These are phyloP conservation scores for Delonix regia DNA, from an alignment of 306 rosid species.

Conservation along the genomic window DNA sequence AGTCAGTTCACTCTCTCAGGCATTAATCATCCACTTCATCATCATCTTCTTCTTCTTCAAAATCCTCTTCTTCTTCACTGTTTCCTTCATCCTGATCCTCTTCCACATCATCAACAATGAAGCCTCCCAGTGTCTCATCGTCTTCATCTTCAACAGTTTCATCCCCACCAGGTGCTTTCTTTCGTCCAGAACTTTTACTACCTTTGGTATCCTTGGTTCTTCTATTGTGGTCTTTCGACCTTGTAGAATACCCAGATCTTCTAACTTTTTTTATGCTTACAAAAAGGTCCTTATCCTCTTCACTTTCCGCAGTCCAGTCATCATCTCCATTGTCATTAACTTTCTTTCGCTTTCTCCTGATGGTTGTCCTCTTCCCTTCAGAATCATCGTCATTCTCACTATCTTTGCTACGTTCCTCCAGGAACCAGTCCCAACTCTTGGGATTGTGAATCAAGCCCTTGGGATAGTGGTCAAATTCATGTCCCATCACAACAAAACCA, in stretches of 20 bases:
- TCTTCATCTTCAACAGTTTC: slow-evolving; percentile 45
- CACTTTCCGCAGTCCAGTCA: slow-evolving; percentile 74
- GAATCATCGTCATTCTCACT: slow-evolving; percentile 48
- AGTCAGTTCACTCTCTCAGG: not conserved
- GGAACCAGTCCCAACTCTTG: slow-evolving; percentile 82
- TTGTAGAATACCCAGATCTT: slow-evolving; percentile 60
- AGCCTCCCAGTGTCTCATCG: slow-evolving; percentile 70
- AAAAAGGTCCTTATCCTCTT: slow-evolving; percentile 51
- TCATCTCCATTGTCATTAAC: slow-evolving; percentile 52
- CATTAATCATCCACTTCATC: slow-evolving; percentile 33
- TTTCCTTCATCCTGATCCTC: slow-evolving; percentile 42
- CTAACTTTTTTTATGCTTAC: slow-evolving; percentile 48
- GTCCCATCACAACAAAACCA: slow-evolving; percentile 76
- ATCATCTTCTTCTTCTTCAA: slow-evolving; percentile 41
- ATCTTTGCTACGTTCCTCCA: slow-evolving; percentile 63
- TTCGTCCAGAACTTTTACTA: slow-evolving; percentile 38
- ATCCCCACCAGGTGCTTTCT: slow-evolving; percentile 37
- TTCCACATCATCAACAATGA: slow-evolving; percentile 65
- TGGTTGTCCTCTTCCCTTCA: slow-evolving; percentile 38
- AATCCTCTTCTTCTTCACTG: slow-evolving; percentile 45
- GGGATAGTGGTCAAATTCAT: slow-evolving; percentile 80
- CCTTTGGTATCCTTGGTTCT: slow-evolving; percentile 33
- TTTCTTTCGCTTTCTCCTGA: slow-evolving; percentile 53
- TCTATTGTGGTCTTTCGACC: slow-evolving; percentile 48
- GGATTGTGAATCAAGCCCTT: slow-evolving; percentile 55